A percentile compares a stretch with the other conserved stretches of the same genome.
Evolutionary conservation across 169 alveolate genomes (phyloP).

Genomic region (Condylostoma magnum): DNA sequence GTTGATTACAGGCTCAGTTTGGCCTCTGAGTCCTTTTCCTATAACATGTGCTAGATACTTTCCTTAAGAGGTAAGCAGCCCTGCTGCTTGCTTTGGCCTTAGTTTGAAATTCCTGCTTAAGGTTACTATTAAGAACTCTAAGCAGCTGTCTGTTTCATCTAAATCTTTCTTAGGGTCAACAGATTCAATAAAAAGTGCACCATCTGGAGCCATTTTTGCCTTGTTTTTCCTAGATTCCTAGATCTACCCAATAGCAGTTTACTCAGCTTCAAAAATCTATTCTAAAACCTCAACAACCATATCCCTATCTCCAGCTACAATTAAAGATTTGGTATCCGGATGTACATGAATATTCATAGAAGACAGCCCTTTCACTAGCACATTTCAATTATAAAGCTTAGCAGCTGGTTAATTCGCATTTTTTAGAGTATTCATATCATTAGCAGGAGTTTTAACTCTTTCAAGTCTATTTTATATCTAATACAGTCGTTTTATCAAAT

Average conservation of each 20-base stretch:
- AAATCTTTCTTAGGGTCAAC: slow-evolving; percentile 52
- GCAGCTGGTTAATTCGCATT: slow-evolving; percentile 43
- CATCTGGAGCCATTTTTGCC: slow-evolving; percentile 13
- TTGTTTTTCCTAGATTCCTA: not conserved
- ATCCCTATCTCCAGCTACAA: slow-evolving; percentile 65
- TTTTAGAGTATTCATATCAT: slow-evolving; percentile 16
- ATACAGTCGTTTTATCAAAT: slow-evolving; percentile 14
- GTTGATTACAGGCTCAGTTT: slow-evolving; percentile 62
- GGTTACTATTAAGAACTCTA: slow-evolving; percentile 76
- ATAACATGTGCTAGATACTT: slow-evolving; percentile 81
- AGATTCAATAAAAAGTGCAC: slow-evolving; percentile 28
- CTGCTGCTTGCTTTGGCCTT: slow-evolving; percentile 77
- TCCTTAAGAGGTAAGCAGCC: slow-evolving; percentile 75
- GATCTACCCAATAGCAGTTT: not conserved
- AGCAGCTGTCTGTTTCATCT: slow-evolving; percentile 61
- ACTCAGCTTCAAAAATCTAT: slow-evolving; percentile 25
- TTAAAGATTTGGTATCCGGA: slow-evolving; percentile 48
- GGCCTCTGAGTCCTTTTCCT: slow-evolving; percentile 85
- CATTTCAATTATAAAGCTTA: slow-evolving; percentile 63
- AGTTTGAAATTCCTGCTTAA: slow-evolving; percentile 65
- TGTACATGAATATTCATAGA: slow-evolving; percentile 40
- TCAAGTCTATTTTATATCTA: slow-evolving; percentile 2
- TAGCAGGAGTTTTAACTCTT: slow-evolving; percentile 15
- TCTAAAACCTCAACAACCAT: slow-evolving; percentile 46
- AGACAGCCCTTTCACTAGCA: slow-evolving; percentile 32